Evolutionary conservation across 345 rosid species (phyloP).

Genomic region (Isatis tinctoria): DNA sequence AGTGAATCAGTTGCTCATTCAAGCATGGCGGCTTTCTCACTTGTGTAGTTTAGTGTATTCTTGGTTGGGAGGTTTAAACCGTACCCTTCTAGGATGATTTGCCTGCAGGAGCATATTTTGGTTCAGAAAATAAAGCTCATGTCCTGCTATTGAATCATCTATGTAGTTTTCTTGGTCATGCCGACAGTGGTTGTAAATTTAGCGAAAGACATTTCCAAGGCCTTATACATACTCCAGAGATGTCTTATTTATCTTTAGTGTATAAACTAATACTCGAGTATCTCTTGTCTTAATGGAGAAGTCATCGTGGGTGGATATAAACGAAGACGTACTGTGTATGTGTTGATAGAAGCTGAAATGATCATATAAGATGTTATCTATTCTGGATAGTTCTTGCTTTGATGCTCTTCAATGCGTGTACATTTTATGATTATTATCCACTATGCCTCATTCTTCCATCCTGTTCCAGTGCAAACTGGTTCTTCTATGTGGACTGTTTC

Average conservation of each 20-base stretch:
- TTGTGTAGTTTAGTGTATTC: constrained; percentile 7
- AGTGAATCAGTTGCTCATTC: background rate
- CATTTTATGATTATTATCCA: background rate
- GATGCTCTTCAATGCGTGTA: background rate
- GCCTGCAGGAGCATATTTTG: background rate
- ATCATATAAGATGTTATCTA: background rate
- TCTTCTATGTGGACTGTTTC: background rate
- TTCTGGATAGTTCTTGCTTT: background rate
- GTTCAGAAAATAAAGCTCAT: constrained; percentile 2
- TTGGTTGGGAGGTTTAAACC: background rate
- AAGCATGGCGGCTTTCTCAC: background rate
- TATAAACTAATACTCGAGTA: background rate
- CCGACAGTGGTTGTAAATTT: background rate
- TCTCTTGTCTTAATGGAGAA: background rate
- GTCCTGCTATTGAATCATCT: constrained; percentile 9
- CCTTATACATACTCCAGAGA: background rate
- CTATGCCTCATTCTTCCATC: background rate
- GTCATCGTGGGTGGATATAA: background rate
- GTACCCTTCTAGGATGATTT: background rate
- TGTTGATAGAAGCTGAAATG: background rate
- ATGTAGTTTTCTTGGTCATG: constrained; percentile 3
- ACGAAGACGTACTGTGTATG: background rate
- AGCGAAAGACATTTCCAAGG: constrained; percentile 5
- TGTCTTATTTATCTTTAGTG: background rate
- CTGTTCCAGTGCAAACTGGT: background rate